Base-by-base conservation (phyloP, 208 protist genomes). In the Strigomonas culicis region DNA sequence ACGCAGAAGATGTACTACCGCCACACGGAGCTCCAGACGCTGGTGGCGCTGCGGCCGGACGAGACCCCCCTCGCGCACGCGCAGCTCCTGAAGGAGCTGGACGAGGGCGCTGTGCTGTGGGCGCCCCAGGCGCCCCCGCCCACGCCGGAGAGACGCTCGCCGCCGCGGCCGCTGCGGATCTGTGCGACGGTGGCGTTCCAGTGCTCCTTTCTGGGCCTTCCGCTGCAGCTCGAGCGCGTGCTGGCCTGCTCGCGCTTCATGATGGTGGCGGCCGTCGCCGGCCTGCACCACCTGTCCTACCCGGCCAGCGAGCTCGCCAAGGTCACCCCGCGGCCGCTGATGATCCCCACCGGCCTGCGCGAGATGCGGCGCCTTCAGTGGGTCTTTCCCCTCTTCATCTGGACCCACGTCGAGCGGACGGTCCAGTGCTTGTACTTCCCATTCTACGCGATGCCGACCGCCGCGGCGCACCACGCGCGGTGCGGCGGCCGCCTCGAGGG, bases 351-450 rank as follows among this genome's bases (percentile, higher is more conserved):
- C 22, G 76, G 71, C 28, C 39, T 75, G 0, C 62, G 72, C 19
- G 28, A 27, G 21, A 64, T 82, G 32, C 41, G 72, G 21, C 56
- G 61, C 4, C 58, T 64, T 11, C 67, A 77, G 67, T 77, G 59
- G 55, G 31, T 77, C 64, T 57, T 44, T 19, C 39, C 39, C 1
- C 19, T 15, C 8, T 44, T 44, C 39, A 17, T 44, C 8, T 44
- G 39, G 39, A 44, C 39, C 39, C 1, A 4, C 15, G 39, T 44
- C 11, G 39, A 44, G 8, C 39, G 39, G 15, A 44, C 39, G 1
- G 39, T 44, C 11, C 39, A 44, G 15, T 44, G 39, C 39, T 44
- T 44, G 39, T 44, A 44, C 39, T 44, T 44, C 13, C 39, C 39
- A 2, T 44, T 44, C 39, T 44, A 44, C 15, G 39, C 39, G 1